Percentiles rank a stretch among this genome's conserved stretches.
Evolutionary conservation across 1,284 basidiomycete genomes (phyloP).

Genomic region (Xanthoconium separans): DNA sequence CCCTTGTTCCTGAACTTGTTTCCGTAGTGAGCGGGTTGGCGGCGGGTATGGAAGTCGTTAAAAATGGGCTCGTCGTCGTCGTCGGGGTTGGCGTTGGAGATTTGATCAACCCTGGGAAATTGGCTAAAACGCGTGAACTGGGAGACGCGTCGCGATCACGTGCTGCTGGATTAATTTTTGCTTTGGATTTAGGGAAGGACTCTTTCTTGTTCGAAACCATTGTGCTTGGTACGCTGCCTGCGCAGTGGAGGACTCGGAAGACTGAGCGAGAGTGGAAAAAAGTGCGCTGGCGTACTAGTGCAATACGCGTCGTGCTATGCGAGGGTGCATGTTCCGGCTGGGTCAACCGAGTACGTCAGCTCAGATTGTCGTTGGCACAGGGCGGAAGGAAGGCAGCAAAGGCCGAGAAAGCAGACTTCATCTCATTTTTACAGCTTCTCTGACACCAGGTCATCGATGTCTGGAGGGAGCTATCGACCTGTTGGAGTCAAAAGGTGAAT

Average conservation of each 20-base stretch:
- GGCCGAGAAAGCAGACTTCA: too few species aligned
- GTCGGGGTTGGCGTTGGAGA: slow-evolving; percentile 4
- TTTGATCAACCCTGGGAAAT: slow-evolving; percentile 32
- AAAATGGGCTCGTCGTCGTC: neutral
- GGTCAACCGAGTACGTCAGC: slow-evolving; percentile 23
- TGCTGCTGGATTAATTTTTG: neutral
- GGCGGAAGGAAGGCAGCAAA: too few species aligned
- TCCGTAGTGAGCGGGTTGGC: neutral
- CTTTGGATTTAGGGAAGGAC: neutral
- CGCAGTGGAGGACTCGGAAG: neutral
- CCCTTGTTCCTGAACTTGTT: neutral
- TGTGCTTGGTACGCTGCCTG: neutral
- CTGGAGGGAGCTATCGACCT: too few species aligned
- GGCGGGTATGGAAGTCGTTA: neutral
- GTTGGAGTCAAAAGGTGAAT: too few species aligned
- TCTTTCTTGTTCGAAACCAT: slow-evolving; percentile 12
- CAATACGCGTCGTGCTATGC: neutral
- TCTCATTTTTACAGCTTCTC: too few species aligned
- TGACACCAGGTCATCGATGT: too few species aligned
- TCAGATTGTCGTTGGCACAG: too few species aligned
- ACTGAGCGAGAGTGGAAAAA: neutral
- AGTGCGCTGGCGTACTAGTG: neutral
- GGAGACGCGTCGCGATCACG: slow-evolving; percentile 28
- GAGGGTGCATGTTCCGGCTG: slow-evolving; percentile 5
- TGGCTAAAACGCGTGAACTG: slow-evolving; percentile 21